These are phyloP conservation scores for Picea sitchensis DNA, from an alignment of 75 land plant genomes.

Conservation along the genomic window DNA sequence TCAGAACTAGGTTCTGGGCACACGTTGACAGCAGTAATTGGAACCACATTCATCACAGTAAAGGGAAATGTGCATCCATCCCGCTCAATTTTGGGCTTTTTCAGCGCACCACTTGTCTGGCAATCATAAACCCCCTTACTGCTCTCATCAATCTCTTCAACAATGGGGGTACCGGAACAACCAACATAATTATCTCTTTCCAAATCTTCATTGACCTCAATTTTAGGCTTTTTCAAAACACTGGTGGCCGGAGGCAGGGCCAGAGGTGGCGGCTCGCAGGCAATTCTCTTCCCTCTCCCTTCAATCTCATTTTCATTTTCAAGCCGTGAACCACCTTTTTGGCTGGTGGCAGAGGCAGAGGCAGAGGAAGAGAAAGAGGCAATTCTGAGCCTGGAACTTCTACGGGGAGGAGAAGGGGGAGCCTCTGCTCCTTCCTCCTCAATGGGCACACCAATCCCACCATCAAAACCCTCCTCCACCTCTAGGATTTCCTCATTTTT, in stretches of 20 bases:
- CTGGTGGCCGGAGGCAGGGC: background rate
- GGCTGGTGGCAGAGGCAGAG: too few species aligned
- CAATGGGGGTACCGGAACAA: background rate
- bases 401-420: background rate
- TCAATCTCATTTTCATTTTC: background rate
- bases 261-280: background rate
- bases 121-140: background rate
- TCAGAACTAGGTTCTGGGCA: background rate
- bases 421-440: too few species aligned
- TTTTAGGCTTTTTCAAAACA: conserved; percentile 6
- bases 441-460: background rate
- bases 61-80: background rate
- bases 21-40: background rate
- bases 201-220: background rate
- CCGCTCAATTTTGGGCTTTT: background rate
- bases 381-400: too few species aligned
- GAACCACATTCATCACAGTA: background rate
- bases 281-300: conserved; percentile 2
- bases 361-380: too few species aligned
- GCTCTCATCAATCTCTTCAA: background rate
- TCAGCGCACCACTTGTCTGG: background rate
- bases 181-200: background rate
- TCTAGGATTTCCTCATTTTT: background rate
- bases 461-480: background rate
- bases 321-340: too few species aligned